phyloP scores from a whole-genome alignment of 2,329 filamentous ascomycete species.

The Penicillium sp. region DNA sequence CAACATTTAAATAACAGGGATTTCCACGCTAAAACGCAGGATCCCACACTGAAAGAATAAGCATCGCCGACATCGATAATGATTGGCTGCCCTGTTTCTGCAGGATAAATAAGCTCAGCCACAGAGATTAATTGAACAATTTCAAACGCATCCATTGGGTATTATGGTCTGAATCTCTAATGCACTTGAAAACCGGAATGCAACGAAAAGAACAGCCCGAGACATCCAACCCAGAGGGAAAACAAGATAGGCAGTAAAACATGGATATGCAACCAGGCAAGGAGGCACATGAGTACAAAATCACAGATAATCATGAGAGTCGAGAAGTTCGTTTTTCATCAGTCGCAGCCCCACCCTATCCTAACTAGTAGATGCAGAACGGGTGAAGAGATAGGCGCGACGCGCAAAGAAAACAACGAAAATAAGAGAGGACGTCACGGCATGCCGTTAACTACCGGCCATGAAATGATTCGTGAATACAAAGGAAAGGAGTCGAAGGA shows the following conservation, averaged over 20 bases:
- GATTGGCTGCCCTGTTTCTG: neutral
- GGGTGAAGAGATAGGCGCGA: neutral
- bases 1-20: too few species aligned
- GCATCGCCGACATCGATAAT: slow-evolving; percentile 10
- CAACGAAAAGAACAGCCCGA: slow-evolving; percentile 10
- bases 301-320: slow-evolving; percentile 18
- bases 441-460: slow-evolving; percentile 13
- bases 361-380: neutral
- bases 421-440: slow-evolving; percentile 10
- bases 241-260: slow-evolving; percentile 4
- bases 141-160: slow-evolving; percentile 21
- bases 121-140: neutral
- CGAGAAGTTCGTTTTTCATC: slow-evolving; percentile 15
- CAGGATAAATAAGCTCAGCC: neutral
- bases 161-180: slow-evolving; percentile 20
- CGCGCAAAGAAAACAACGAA: neutral
- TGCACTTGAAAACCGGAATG: slow-evolving; percentile 8
- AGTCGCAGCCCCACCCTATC: neutral
- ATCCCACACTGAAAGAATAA: slow-evolving; percentile 12
- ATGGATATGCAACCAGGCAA: slow-evolving; percentile 19
- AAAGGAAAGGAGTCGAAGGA: slow-evolving; percentile 7
- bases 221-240: slow-evolving; percentile 7
- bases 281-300: slow-evolving; percentile 10
- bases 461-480: slow-evolving; percentile 15
- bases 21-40: slow-evolving; percentile 1